A percentile compares a stretch with the other conserved stretches of the same genome.
Conservation (phyloP, 1,139 yeast genomes). For the Yamadazyma siamensis region DNA sequence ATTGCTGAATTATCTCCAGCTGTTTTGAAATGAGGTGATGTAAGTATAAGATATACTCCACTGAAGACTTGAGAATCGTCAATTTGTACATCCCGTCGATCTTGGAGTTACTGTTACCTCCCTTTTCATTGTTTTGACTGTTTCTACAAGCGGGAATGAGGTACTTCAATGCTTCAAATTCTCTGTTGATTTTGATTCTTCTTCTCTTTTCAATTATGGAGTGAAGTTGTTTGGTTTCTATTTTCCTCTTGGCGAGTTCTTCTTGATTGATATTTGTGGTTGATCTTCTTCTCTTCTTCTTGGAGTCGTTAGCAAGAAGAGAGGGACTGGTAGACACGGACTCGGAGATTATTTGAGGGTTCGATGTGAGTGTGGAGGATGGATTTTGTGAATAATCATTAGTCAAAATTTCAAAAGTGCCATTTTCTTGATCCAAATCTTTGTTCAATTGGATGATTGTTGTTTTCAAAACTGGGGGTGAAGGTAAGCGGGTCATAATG, state of each 20-base stretch:
- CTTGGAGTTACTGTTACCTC: constrained; percentile 22
- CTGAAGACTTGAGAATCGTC: constrained; percentile 76
- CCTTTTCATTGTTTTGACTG: constrained; percentile 7
- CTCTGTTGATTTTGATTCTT: constrained; percentile 74
- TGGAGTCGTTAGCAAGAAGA: constrained; percentile 11
- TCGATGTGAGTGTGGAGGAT: constrained; percentile 2
- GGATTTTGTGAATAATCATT: no score
- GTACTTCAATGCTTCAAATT: constrained; percentile 75
- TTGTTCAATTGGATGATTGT: constrained; percentile 59
- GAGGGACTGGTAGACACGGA: constrained; percentile 8
- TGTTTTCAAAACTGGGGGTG: constrained; percentile 61
- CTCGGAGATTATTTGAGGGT: constrained; percentile 3
- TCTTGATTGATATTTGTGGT: constrained; percentile 46
- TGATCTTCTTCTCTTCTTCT: constrained; percentile 48
- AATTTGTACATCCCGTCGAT: constrained; percentile 75
- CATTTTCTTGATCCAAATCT: constrained; percentile 41
- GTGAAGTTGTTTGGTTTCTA: constrained; percentile 64
- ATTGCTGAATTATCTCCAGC: constrained; percentile 28
- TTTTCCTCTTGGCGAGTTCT: constrained; percentile 52
- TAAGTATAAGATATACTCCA: constrained; percentile 70
- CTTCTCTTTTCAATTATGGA: constrained; percentile 79
- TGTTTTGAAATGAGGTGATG: constrained; percentile 56
- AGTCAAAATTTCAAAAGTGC: constrained; percentile 41
- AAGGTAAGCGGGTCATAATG: constrained; percentile 35
- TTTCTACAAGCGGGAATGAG: constrained; percentile 70